Conservation (phyloP, 495 filamentous ascomycete genomes). For the Aspergillus incahuasiensis region DNA sequence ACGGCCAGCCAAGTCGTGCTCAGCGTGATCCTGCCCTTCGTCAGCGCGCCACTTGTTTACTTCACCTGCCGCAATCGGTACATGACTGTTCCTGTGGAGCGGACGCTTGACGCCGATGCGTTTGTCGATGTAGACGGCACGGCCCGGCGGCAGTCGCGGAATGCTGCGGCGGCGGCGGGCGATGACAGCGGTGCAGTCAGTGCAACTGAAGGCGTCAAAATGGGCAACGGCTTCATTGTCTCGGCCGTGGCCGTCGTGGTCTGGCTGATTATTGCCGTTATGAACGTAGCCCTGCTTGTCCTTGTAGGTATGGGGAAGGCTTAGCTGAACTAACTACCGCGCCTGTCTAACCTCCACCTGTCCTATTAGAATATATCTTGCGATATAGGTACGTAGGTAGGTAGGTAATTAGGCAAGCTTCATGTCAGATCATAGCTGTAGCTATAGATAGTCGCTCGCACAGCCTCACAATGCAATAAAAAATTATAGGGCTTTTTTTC, state of each 20-base stretch:
- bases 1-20: conserved; percentile 77
- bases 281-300: conserved; percentile 71
- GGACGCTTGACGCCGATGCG: conserved; percentile 17
- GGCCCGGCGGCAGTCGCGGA: too few relatives aligned
- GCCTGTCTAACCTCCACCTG: too few relatives aligned
- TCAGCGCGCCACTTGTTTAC: conserved; percentile 77
- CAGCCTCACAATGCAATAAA: too few relatives aligned
- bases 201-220: conserved; percentile 38
- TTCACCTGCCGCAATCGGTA: conserved; percentile 79
- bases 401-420: too few relatives aligned
- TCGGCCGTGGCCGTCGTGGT: conserved; percentile 52
- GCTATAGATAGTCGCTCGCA: too few relatives aligned
- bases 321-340: conserved; percentile 14
- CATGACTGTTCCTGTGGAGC: conserved; percentile 61
- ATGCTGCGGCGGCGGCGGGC: too few relatives aligned
- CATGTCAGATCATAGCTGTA: too few relatives aligned
- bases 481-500: too few relatives aligned
- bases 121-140: background rate
- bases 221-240: conserved; percentile 59
- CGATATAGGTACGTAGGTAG: background rate
- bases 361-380: background rate
- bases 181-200: conserved; percentile 4
- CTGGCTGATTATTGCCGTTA: conserved; percentile 64
- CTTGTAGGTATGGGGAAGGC: conserved; percentile 57
- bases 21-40: conserved; percentile 75